Conservation (phyloP, 805 yeast genomes). For the Metschnikowia koreensis region DNA sequence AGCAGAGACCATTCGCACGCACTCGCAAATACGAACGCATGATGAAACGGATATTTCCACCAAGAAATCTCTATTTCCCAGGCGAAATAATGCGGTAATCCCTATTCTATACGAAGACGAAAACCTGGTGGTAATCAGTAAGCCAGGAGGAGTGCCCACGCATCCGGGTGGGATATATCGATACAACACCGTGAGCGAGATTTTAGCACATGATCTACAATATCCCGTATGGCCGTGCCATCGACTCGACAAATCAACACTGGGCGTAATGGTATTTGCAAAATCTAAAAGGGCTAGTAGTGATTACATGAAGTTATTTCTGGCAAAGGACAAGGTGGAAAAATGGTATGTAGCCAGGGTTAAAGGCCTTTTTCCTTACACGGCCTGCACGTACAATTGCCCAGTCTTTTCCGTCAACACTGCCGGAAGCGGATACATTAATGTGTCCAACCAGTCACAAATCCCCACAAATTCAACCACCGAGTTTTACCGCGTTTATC, state of each 20-base stretch:
- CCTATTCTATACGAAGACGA: constrained; percentile 36
- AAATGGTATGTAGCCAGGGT: constrained; percentile 50
- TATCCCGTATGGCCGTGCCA: constrained; percentile 43
- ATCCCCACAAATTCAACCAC: constrained; percentile 35
- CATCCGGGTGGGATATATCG: constrained; percentile 49
- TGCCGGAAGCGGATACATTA: constrained; percentile 19
- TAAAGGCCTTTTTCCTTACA: constrained; percentile 38
- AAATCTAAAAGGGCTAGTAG: constrained; percentile 33
- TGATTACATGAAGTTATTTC: constrained; percentile 31
- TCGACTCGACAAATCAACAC: constrained; percentile 51
- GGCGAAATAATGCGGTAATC: background rate
- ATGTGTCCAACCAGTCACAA: constrained; percentile 23
- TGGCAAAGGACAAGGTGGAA: constrained; percentile 23
- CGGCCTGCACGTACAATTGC: constrained; percentile 28
- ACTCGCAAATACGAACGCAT: background rate
- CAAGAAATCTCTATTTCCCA: background rate
- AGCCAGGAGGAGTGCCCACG: constrained; percentile 54
- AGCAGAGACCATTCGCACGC: background rate
- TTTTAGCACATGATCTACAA: constrained; percentile 32
- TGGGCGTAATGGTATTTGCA: constrained; percentile 49
- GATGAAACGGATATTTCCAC: background rate
- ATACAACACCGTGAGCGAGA: constrained; percentile 44
- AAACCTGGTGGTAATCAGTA: constrained; percentile 43
- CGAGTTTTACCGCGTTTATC: constrained; percentile 29
- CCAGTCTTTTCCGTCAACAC: constrained; percentile 40